Base-by-base conservation (phyloP, 2,329 filamentous ascomycete genomes). In the Fusarium setosum region DNA sequence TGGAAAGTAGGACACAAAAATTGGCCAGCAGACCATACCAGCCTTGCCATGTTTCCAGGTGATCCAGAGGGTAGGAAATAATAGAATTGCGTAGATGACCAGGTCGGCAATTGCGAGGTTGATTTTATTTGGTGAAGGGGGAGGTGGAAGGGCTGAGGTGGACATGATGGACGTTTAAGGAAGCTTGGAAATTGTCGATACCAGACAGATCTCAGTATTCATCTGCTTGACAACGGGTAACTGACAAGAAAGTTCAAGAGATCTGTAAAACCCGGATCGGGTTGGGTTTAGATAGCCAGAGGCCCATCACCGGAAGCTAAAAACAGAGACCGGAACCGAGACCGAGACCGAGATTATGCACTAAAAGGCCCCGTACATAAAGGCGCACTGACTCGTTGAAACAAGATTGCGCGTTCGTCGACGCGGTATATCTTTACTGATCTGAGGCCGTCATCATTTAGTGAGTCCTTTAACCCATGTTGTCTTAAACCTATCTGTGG, bases 1-100 rank as follows among this genome's bases (percentile, higher is more conserved):
- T 2, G 31, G 37, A 21, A 73, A 73, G 40, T 69, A 69, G 2
- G 65, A 69, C 4, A 71, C 12, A 12, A 72, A 71, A 21, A 75
- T 73, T 4, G 72, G 70, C 73, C 73, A 75, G 60, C 72, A 74
- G 18, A 72, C 67, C 65, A 75, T 73, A 20, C 73, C 73, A 2
- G 61, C 42, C 37, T 73, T 75, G 13, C 73, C 73, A 52, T 74
- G 72, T 29, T 70, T 73, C 66, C 64, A 74, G 1, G 71, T 60
- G 15, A 75, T 62, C 54, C 59, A 73, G 7, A 65, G 15, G 0
- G 64, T 54, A 1, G 65, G 61, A 4, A 64, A 44, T 26, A 73
- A 51, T 5, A 73, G 45, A 3, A 68, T 32, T 5, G 24, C 64
- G 23, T 70, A 68, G 5, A 75, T 61, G 20, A 57, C 69, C 5